Conservation (phyloP, 2,329 filamentous ascomycete genomes). For the Talaromyces sp. region DNA sequence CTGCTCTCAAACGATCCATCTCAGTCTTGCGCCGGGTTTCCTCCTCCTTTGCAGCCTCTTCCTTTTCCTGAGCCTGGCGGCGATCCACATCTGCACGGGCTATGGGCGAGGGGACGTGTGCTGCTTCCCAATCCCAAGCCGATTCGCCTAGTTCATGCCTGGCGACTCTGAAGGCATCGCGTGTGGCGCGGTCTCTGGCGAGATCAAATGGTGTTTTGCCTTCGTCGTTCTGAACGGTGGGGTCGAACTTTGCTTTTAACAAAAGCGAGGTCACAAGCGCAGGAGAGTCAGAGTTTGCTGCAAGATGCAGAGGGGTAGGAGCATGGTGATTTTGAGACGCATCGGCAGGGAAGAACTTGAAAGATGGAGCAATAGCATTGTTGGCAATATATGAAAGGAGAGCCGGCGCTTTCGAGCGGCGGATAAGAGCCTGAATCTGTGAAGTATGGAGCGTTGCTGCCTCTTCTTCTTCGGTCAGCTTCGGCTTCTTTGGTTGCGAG, state of each 20-base stretch:
- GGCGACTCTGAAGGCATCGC: conserved; percentile 87
- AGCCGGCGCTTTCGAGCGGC: conserved; percentile 82
- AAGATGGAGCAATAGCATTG: conserved; percentile 66
- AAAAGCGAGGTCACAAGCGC: conserved; percentile 74
- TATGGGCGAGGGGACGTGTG: conserved; percentile 67
- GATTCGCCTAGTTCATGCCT: conserved; percentile 73
- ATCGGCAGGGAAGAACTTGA: conserved; percentile 67
- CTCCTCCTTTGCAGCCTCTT: conserved; percentile 63
- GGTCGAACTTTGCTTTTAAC: conserved; percentile 68
- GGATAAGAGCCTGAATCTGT: conserved; percentile 81
- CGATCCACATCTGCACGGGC: conserved; percentile 65
- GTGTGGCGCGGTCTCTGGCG: conserved; percentile 74
- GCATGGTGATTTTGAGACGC: conserved; percentile 69
- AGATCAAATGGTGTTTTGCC: conserved; percentile 85
- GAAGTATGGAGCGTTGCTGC: conserved; percentile 75
- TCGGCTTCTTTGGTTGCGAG: conserved; percentile 45
- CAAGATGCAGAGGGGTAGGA: conserved; percentile 77
- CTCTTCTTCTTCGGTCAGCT: conserved; percentile 77
- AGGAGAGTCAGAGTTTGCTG: conserved; percentile 72
- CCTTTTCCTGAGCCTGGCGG: conserved; percentile 64
- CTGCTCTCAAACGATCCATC: conserved; percentile 63
- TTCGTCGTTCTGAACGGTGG: conserved; percentile 63
- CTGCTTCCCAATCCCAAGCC: conserved; percentile 71
- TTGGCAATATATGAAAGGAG: conserved; percentile 76
- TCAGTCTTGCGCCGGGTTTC: conserved; percentile 66